phyloP scores from a whole-genome alignment of 106 monocot genomes.

The Dioscorea alata region DNA sequence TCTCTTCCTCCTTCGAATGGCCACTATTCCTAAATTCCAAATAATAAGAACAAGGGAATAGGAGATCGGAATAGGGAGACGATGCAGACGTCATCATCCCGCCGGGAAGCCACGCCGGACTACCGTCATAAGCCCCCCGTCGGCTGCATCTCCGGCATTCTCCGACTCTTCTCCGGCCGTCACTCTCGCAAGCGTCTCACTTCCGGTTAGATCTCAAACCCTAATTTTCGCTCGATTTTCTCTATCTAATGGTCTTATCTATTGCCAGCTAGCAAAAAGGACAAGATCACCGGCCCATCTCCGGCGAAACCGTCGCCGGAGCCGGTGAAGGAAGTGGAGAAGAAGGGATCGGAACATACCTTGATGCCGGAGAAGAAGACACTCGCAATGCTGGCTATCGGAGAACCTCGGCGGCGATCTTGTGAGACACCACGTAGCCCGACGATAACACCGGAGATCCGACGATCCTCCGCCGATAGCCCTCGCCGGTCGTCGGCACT shows the following conservation, averaged over 20 bases:
- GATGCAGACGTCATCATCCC: slow-evolving; percentile 21
- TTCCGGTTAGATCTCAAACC: background rate
- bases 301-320: slow-evolving; percentile 5
- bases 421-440: slow-evolving; percentile 49
- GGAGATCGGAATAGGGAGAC: background rate
- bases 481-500: slow-evolving; percentile 16
- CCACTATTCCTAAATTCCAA: no score
- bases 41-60: no score
- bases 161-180: slow-evolving; percentile 39
- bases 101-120: slow-evolving; percentile 4
- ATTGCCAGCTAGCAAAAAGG: slow-evolving; percentile 16
- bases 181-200: slow-evolving; percentile 37
- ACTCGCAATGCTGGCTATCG: background rate
- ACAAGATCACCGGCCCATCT: background rate
- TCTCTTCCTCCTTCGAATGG: no score
- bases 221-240: slow-evolving; percentile 1
- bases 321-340: background rate
- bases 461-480: slow-evolving; percentile 12
- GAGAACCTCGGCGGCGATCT: slow-evolving; percentile 9
- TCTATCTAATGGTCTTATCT: background rate
- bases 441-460: slow-evolving; percentile 31
- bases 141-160: slow-evolving; percentile 62
- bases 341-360: no score
- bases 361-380: background rate
- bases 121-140: slow-evolving; percentile 1